A percentile compares a stretch with the other conserved stretches of the same genome.
Evolutionary conservation across 306 rosid genomes (phyloP).

Genomic region (Bauhinia variegata): DNA sequence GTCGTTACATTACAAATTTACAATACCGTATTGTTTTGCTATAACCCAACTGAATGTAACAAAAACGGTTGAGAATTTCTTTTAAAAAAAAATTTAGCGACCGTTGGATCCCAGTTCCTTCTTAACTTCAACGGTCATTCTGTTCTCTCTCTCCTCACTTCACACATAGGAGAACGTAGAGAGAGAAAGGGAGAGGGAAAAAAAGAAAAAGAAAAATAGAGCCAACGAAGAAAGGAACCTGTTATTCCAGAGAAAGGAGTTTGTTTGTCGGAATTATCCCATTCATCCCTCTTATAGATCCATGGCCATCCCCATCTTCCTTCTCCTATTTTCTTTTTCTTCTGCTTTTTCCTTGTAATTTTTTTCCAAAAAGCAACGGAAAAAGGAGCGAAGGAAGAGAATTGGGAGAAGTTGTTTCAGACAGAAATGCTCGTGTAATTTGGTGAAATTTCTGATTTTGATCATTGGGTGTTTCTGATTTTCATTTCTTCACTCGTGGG

Average conservation of each 20-base stretch:
- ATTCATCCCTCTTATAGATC: conserved; percentile 29
- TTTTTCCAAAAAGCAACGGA: conserved; percentile 23
- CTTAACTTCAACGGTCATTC: conserved; percentile 52
- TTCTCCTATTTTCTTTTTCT: conserved; percentile 34
- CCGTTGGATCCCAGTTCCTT: conserved; percentile 57
- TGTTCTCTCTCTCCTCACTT: conserved; percentile 42
- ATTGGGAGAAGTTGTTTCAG: conserved; percentile 23
- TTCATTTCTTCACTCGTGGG: conserved; percentile 13
- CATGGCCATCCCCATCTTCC: conserved; percentile 32
- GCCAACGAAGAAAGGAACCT: conserved; percentile 66
- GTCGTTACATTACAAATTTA: conserved; percentile 4
- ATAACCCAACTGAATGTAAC: not conserved
- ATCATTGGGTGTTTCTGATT: conserved; percentile 41
- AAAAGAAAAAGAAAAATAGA: conserved; percentile 11
- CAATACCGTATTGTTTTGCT: conserved; percentile 7
- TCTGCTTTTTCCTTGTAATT: conserved; percentile 8
- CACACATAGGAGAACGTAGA: conserved; percentile 26
- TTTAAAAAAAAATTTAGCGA: not conserved
- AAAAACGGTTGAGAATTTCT: not conserved
- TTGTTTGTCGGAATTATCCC: conserved; percentile 46
- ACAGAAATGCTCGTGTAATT: conserved; percentile 42
- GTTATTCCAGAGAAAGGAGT: conserved; percentile 44
- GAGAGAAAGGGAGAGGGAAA: conserved; percentile 18
- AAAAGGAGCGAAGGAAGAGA: conserved; percentile 23
- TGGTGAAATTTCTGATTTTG: conserved; percentile 38